Evolutionary conservation across 2,329 filamentous ascomycete genomes (phyloP).

Genomic region (Magnaporthiopsis rhizophila): DNA sequence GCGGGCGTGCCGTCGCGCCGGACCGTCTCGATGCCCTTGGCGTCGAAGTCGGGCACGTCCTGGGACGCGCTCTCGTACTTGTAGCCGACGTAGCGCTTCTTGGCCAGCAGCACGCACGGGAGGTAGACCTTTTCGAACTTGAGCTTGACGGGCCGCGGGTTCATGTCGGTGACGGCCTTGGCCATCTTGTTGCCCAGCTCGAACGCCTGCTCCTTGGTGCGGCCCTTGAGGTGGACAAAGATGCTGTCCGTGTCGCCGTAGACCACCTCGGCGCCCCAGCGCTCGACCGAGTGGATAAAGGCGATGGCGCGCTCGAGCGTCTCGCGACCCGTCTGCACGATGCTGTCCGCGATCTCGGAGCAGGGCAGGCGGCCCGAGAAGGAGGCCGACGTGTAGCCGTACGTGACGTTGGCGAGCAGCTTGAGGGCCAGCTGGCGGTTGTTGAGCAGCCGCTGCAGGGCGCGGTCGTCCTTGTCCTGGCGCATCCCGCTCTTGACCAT

Average conservation of each 20-base stretch:
- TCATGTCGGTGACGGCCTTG: slow-evolving; percentile 76
- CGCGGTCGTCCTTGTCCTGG: slow-evolving; percentile 78
- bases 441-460: slow-evolving; percentile 78
- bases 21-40: slow-evolving; percentile 97
- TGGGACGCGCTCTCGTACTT: slow-evolving; percentile 82
- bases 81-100: slow-evolving; percentile 97
- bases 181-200: slow-evolving; percentile 89
- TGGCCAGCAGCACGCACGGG: slow-evolving; percentile 86
- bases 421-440: slow-evolving; percentile 92
- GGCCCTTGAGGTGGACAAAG: slow-evolving; percentile 82
- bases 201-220: slow-evolving; percentile 83
- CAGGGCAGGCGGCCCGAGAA: slow-evolving; percentile 98
- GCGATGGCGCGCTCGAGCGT: slow-evolving; percentile 92
- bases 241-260: slow-evolving; percentile 97
- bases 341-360: slow-evolving; percentile 94
- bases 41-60: slow-evolving; percentile 79
- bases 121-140: slow-evolving; percentile 99
- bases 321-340: slow-evolving; percentile 91
- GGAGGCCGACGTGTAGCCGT: slow-evolving; percentile 87
- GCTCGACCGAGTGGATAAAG: slow-evolving; percentile 76
- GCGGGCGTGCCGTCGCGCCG: slow-evolving; percentile 89
- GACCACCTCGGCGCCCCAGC: slow-evolving; percentile 93
- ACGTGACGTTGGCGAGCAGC: slow-evolving; percentile 96
- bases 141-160: slow-evolving; percentile 85
- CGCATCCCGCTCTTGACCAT: slow-evolving; percentile 99